Conservation (phyloP, 495 filamentous ascomycete species). For the Elasticomyces elasticus region DNA sequence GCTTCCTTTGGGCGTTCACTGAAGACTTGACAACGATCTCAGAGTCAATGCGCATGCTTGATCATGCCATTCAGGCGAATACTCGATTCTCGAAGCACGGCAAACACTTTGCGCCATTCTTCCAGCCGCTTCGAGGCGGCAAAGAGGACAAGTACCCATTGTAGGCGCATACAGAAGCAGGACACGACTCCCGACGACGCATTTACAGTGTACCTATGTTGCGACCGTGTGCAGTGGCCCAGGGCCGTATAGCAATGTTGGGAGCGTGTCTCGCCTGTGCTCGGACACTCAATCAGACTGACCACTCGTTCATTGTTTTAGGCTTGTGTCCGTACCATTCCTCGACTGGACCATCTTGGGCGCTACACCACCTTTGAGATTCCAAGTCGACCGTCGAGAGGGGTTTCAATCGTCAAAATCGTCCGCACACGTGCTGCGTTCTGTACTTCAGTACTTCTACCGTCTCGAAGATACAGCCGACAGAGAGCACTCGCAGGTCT, state of each 20-base stretch:
- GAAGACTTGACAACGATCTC: slow-evolving; percentile 6
- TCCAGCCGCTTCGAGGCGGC: slow-evolving; percentile 20
- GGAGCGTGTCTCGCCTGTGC: no score
- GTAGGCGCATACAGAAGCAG: no score
- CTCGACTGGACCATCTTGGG: slow-evolving; percentile 32
- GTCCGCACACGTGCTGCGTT: slow-evolving; percentile 28
- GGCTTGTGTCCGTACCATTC: slow-evolving; percentile 33
- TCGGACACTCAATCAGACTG: no score
- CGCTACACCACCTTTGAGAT: slow-evolving; percentile 27
- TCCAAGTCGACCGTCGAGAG: slow-evolving; percentile 32
- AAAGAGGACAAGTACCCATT: no score
- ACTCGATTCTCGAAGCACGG: slow-evolving; percentile 36
- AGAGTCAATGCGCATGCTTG: slow-evolving; percentile 3
- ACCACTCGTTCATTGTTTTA: no score
- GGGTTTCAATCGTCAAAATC: slow-evolving; percentile 29
- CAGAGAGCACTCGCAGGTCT: slow-evolving; percentile 31
- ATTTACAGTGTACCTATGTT: no score
- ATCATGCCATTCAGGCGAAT: slow-evolving; percentile 23
- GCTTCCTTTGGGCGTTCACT: slow-evolving; percentile 17
- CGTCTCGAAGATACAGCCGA: slow-evolving; percentile 34
- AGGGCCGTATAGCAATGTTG: no score
- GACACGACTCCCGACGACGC: no score
- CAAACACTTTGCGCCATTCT: slow-evolving; percentile 33
- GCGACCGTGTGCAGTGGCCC: no score
- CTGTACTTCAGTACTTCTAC: slow-evolving; percentile 33